Base-by-base conservation (phyloP, 306 rosid species). In the Pterocarpus santalinus region DNA sequence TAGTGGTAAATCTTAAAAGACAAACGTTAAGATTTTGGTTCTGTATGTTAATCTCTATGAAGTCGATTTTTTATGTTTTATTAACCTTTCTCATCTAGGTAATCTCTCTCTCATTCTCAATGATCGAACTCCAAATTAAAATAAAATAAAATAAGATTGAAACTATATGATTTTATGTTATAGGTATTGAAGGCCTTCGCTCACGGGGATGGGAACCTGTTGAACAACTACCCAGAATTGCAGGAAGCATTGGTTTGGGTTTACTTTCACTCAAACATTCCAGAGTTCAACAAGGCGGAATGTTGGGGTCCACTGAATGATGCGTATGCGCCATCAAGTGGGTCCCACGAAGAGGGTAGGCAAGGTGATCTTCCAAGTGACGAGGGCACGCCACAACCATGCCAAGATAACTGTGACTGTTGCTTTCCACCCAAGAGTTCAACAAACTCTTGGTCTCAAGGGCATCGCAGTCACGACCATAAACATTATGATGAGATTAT, bases 171-270 rank as follows among this genome's bases (percentile, higher is more conserved):
- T 38, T 58, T 13, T 13, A 2, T 79, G 34, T 71, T 22, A 5
- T 30, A 92, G 97, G 97, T 93, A 7, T 67, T 93, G 90, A 90
- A 80, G 69, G 97, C 97, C n/a, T 91, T 93, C 13, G 72, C 85
- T 44, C 92, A 90, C 53, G 94, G 97, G 12, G 94, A 91, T 82
- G 84, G n/a, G 4, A 79, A 81, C 12, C 58, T 93, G 65, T 79
- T 93, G 79, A 86, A 65, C 79, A 69, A 80, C 80, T 86, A 86
- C 52, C 92, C 97, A 7, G 97, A 91, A 64, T 65, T 91, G 58
- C 84, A 77, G 73, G 90, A 91, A 17, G 90, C 97, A 16, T 5
- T 75, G 82, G 97, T 86, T 8, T 91, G 92, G 90, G 89, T 93
- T 30, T 82, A 91, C 78, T 93, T 93, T 62, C 97, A 93, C 88